Evolutionary conservation across 805 yeast species (phyloP), one percentile per base, ranked within the genome.

Genomic region (Alloascoidea africana): DNA sequence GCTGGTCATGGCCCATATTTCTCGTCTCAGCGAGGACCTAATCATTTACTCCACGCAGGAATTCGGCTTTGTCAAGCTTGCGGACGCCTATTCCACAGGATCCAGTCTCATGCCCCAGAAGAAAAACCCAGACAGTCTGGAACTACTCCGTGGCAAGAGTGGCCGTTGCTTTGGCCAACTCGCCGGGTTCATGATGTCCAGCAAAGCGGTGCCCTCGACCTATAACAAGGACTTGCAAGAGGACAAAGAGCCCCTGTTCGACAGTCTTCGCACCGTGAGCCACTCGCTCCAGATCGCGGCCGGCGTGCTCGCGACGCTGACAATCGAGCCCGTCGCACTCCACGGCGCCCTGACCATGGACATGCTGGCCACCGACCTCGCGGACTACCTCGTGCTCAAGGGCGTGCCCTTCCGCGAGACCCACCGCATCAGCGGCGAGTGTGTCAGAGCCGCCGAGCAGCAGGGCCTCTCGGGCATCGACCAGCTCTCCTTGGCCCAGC

Each of bases 371-470:
- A 91, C 99, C 19, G 99, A 91, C 57, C 70, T 91, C 49, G 99
- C 99, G 32, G 99, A 91, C 58, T 91, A 91, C 58, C 68, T 91
- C 46, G 99, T 91, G 37, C 79, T 96, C 64, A 87, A 80, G 59
- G 98, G 98, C 42, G 98, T 91, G 46, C 98, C 98, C 40, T 91
- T 91, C 65, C 84, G 99, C 66, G 97, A 91, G 62, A 91, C 98
- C 1, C 99, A 91, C 63, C 97, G 91, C 59, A 91, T 91, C 43
- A 85, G 96, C 4, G 99, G 99, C 40, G 95, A 86, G 59, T 91
- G 96, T 63, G 99, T 91, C 35, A 76, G 94, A 44, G 58, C 62
- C 34, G 96, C 97, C 4, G 99, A 91, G 63, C 87, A 73, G 42
- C 59, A 66, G 42, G 70, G 69, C 15, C 62, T 84, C 33, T 62